These are phyloP conservation scores for Dittrichia graveolens DNA, from an alignment of 129 eudicot species.

Conservation along the genomic window DNA sequence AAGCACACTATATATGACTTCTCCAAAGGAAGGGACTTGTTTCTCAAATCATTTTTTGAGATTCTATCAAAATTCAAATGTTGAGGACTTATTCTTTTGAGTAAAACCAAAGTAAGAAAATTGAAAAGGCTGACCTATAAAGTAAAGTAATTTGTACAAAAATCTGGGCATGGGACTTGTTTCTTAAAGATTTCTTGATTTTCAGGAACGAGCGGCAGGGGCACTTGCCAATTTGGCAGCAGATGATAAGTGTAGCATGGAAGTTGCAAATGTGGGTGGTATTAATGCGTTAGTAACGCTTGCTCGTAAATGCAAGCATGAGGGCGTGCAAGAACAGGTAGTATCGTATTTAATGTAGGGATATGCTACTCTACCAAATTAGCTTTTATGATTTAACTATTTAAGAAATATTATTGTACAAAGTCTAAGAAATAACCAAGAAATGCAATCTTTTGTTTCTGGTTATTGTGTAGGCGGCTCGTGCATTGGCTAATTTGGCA, in stretches of 20 bases:
- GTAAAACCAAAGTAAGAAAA: not conserved
- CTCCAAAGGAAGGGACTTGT: not conserved
- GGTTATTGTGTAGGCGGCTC: constrained; percentile 77
- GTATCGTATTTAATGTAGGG: not conserved
- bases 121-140: constrained; percentile 14
- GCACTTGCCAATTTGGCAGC: constrained; percentile 97
- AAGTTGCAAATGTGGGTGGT: constrained; percentile 86
- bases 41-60: constrained; percentile 1
- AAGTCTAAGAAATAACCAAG: constrained; percentile 16
- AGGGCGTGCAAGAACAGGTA: constrained; percentile 99
- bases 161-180: not conserved
- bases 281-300: constrained; percentile 90
- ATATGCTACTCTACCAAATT: not conserved
- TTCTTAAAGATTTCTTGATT: constrained; percentile 26
- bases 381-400: constrained; percentile 8
- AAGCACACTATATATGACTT: constrained; percentile 4
- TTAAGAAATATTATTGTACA: not conserved
- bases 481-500: constrained; percentile 97
- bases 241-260: constrained; percentile 96
- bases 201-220: constrained; percentile 99
- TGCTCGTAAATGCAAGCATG: constrained; percentile 82
- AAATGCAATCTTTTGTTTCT: constrained; percentile 7
- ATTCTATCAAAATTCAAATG: constrained; percentile 12
- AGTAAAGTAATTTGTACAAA: constrained; percentile 13
- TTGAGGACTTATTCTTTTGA: constrained; percentile 20